Percentiles rank a stretch among this genome's conserved stretches.
Evolutionary conservation across 345 rosid genomes (phyloP).

Genomic region (Gossypium turneri): DNA sequence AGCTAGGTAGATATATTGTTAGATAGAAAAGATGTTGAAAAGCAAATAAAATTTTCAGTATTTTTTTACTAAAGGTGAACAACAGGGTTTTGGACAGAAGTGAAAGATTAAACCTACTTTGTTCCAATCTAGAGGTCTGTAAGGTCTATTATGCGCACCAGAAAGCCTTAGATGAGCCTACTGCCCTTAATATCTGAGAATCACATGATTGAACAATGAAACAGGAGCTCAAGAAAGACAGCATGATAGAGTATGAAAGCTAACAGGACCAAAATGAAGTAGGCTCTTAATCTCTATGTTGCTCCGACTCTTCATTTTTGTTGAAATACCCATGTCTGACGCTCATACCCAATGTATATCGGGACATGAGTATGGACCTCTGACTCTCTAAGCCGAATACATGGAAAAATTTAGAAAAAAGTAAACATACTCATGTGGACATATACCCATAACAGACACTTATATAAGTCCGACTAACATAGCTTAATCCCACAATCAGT

Average conservation of each 20-base stretch:
- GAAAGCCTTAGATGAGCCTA: constrained; percentile 2
- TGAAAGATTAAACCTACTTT: not conserved
- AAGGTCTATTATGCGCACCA: not conserved
- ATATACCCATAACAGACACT: not conserved
- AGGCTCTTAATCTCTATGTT: not conserved
- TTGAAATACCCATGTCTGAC: not conserved
- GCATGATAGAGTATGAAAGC: not conserved
- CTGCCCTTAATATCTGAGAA: not conserved
- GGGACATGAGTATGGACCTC: not conserved
- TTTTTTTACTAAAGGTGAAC: not conserved
- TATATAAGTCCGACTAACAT: not conserved
- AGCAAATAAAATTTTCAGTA: not conserved
- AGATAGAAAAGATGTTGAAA: not conserved
- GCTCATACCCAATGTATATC: not conserved
- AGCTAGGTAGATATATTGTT: not conserved
- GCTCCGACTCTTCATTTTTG: not conserved
- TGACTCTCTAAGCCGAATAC: not conserved
- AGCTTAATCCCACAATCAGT: not conserved
- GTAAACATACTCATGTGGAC: not conserved
- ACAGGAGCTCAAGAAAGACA: not conserved
- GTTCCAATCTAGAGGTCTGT: not conserved
- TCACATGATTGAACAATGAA: not conserved
- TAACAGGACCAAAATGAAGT: not conserved
- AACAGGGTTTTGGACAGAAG: not conserved
- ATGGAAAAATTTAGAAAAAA: not conserved